These are phyloP conservation scores for Mercurialis annua DNA, from an alignment of 345 rosid species.

Conservation along the genomic window DNA sequence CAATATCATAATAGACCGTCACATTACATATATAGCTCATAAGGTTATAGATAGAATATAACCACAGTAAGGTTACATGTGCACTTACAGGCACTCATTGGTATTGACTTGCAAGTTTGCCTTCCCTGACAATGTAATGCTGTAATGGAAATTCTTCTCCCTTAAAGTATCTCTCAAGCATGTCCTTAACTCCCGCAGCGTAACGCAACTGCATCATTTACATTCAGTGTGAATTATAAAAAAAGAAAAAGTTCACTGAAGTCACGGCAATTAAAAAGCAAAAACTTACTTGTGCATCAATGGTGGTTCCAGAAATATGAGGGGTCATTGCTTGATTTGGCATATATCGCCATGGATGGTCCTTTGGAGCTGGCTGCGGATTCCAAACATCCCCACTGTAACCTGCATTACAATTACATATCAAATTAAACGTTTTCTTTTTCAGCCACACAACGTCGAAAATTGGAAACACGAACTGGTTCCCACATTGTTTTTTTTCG, in stretches of 20 bases:
- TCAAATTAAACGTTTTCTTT: no score
- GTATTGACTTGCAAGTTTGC: constrained; percentile 81
- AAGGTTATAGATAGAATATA: background rate
- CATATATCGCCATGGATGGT: constrained; percentile 99
- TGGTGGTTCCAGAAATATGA: constrained; percentile 94
- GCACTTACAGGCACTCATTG: constrained; percentile 25
- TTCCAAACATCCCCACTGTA: constrained; percentile 96
- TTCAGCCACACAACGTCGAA: no score
- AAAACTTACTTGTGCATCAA: constrained; percentile 72
- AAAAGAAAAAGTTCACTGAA: background rate
- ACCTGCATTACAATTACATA: constrained; percentile 34
- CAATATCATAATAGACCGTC: background rate
- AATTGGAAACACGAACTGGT: no score
- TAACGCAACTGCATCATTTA: constrained; percentile 59
- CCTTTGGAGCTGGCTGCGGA: constrained; percentile 95
- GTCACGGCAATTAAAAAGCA: background rate
- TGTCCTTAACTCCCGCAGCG: constrained; percentile 87
- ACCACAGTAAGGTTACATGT: background rate
- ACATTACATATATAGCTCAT: background rate
- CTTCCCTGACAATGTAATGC: constrained; percentile 84
- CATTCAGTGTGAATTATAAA: constrained; percentile 12
- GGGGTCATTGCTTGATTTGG: constrained; percentile 99
- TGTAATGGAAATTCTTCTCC: constrained; percentile 81
- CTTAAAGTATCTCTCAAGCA: constrained; percentile 85
- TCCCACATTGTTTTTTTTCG: no score